Conservation (phyloP, 148 eudicot species). For the Chenopodium album region DNA sequence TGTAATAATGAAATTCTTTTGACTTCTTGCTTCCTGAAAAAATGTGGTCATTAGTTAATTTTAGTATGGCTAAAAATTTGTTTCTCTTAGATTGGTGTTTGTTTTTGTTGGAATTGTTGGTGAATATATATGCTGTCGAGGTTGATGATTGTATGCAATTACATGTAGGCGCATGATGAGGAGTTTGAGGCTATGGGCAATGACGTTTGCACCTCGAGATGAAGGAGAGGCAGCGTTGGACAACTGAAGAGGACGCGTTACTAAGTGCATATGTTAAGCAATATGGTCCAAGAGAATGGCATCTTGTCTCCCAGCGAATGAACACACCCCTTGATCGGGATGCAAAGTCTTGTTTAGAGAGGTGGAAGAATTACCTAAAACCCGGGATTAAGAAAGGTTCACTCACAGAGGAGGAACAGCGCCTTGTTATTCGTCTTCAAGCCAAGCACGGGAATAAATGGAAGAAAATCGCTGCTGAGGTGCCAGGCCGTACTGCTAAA, state of each 20-base stretch:
- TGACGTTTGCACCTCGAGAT: conserved; percentile 37
- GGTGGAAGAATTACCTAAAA: conserved; percentile 72
- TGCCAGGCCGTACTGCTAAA: conserved; percentile 68
- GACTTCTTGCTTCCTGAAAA: no score
- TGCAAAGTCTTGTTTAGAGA: conserved; percentile 62
- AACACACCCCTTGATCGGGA: conserved; percentile 52
- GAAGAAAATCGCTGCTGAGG: conserved; percentile 69
- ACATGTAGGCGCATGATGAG: conserved; percentile 44
- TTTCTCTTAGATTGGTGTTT: not conserved
- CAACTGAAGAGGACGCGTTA: conserved; percentile 62
- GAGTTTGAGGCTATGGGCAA: conserved; percentile 49
- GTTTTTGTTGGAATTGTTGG: not conserved
- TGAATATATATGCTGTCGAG: not conserved
- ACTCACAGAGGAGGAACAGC: conserved; percentile 61
- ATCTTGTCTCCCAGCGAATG: conserved; percentile 68
- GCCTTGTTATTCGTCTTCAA: conserved; percentile 58
- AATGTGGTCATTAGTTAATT: no score
- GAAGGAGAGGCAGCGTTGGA: conserved; percentile 80
- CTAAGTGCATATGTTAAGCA: conserved; percentile 57
- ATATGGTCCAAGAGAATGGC: conserved; percentile 73
- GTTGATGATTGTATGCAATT: not conserved
- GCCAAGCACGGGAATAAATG: conserved; percentile 73
- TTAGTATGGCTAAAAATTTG: no score
- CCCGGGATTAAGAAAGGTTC: conserved; percentile 72
- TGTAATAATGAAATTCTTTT: no score